Evolutionary conservation across 2,329 filamentous ascomycete species (phyloP), one percentile per base, ranked within the genome.

Genomic region (Colletotrichum phormii): DNA sequence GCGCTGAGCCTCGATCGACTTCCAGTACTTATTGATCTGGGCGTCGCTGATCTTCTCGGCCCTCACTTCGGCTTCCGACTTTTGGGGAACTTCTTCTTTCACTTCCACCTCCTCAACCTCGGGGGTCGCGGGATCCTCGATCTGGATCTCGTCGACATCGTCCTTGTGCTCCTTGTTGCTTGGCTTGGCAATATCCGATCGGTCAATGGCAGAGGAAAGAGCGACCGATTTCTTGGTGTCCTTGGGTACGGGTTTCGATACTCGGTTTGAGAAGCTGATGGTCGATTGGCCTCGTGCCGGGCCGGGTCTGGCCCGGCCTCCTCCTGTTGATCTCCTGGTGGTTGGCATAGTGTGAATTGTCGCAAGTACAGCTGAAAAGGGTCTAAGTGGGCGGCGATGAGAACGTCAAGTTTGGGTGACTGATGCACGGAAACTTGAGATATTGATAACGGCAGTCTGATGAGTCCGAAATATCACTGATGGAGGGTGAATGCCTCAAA

Each of bases 21-120:
- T 86, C 95, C 95, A 98, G 81, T 98, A 98, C 78, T 86, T 87
- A 77, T 89, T 89, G 75, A 98, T 91, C 77, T 94, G 91, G 60
- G 88, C 84, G 69, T 93, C 88, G 8, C 89, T 89, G 54, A 97
- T 83, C 76, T 90, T 88, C 75, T 90, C 86, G 1, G 95, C 95
- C 72, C 83, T 84, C 29, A 86, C 76, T 77, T 93, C 88, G 6
- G 81, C 83, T 72, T 86, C 87, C 7, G 85, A 85, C 79, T 87
- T 89, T 76, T 86, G 78, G 2, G 77, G 77, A 31, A 73, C 77
- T 49, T 80, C 79, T 11, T 81, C 78, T 4, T 81, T 77, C 0
- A 74, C 74, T 64, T 80, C 78, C 42, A 69, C 71, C 5, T 75
- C 73, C 18, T 77, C 76, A 18, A 76, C 72, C 22, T 78, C 72